These are phyloP conservation scores for Dothiorella sarmentorum DNA, from an alignment of 2,329 filamentous ascomycete species.

Conservation along the genomic window DNA sequence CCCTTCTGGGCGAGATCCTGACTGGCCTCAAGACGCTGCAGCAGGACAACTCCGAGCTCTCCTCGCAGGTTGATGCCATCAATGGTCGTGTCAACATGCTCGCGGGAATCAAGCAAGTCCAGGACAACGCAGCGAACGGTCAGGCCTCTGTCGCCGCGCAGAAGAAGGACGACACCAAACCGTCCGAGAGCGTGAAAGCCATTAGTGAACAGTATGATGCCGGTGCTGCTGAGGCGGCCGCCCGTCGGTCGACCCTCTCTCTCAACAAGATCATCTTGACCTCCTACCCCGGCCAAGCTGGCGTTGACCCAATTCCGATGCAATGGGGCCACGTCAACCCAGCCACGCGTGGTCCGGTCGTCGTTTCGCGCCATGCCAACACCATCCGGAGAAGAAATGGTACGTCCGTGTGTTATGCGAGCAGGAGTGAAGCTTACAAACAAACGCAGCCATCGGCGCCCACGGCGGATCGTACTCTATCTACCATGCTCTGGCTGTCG, in stretches of 20 bases:
- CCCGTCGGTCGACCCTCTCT: slow-evolving; percentile 39
- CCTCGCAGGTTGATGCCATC: slow-evolving; percentile 57
- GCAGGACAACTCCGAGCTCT: slow-evolving; percentile 53
- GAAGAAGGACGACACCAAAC: slow-evolving; percentile 34
- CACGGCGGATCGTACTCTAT: slow-evolving; percentile 93
- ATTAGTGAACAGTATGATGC: slow-evolving; percentile 41
- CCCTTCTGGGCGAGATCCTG: slow-evolving; percentile 54
- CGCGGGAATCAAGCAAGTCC: slow-evolving; percentile 56
- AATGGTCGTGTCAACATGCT: slow-evolving; percentile 60
- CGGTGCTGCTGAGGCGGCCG: slow-evolving; percentile 26
- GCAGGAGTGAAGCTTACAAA: not conserved
- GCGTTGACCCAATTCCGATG: slow-evolving; percentile 86
- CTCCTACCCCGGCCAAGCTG: slow-evolving; percentile 90
- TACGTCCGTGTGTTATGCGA: slow-evolving; percentile 34
- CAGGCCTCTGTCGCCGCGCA: slow-evolving; percentile 24
- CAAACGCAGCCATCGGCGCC: slow-evolving; percentile 57
- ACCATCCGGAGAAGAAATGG: slow-evolving; percentile 81
- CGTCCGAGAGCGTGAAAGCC: slow-evolving; percentile 31
- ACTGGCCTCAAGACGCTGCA: slow-evolving; percentile 54
- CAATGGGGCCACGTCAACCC: slow-evolving; percentile 82
- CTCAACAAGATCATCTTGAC: slow-evolving; percentile 64
- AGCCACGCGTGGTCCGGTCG: slow-evolving; percentile 74
- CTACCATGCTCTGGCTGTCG: slow-evolving; percentile 89
- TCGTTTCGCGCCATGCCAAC: slow-evolving; percentile 72
- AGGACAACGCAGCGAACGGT: slow-evolving; percentile 44